Evolutionary conservation across 2,329 filamentous ascomycete species (phyloP), one percentile per base, ranked within the genome.

Genomic region (Nemania sp.): DNA sequence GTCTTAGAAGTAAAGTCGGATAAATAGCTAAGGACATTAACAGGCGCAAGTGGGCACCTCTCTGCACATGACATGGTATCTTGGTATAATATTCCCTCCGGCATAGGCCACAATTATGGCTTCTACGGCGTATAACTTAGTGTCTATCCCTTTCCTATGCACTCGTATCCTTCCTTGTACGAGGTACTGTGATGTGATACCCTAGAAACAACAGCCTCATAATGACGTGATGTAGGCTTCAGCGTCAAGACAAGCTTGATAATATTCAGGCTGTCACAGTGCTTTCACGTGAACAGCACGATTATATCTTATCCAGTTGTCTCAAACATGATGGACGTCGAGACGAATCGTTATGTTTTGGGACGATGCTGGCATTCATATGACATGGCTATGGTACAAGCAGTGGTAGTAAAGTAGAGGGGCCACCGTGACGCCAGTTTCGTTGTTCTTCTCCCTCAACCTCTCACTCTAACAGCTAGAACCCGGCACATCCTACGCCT

Each of bases 321-420:
- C 25, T 32, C 5, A 5, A 5, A 43, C 32, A 18, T 15, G 49
- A 12, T 7, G 18, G 13, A 21, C 20, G 10, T 32, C 37, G 35
- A 34, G 11, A 29, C 29, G 18, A 3, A 50, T 17, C 12, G 12
- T 13, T 15, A 13, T 48, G 20, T 47, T 66, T 67, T 67, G 50
- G 58, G 68, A 69, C 60, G 64, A 66, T 59, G 49, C 70, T 60
- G 67, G 64, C 69, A 70, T 72, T 71, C 65, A 66, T 69, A 68
- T 69, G 65, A 70, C 64, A 71, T 71, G 68, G 69, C 66, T 71
- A 72, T 72, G 66, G 64, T 72, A 72, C 70, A 72, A 62, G 69
- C 66, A 68, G 49, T 65, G 63, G 69, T 65, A 68, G 49, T 65
- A 70, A 62, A 69, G 65, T 64, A 65, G 65, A 57, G 67, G 66